Percentiles rank a stretch among this genome's conserved stretches.
Conservation (phyloP, 2,329 filamentous ascomycete genomes). For the Beauveria asiatica region DNA sequence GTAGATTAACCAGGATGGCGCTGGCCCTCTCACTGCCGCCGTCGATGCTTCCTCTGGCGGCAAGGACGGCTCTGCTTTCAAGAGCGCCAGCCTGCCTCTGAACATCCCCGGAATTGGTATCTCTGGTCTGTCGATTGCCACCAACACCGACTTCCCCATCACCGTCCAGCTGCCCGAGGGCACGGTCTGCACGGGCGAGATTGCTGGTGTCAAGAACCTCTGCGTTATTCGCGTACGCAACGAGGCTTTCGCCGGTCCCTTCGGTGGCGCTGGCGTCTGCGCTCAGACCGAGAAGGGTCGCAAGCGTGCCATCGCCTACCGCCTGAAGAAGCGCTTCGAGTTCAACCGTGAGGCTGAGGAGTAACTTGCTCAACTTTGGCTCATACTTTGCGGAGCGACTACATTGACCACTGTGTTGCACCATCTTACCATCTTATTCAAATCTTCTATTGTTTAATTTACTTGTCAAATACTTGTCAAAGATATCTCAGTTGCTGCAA, state of each 20-base stretch:
- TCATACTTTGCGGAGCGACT: background rate
- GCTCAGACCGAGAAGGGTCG: conserved; percentile 44
- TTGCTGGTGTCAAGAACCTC: conserved; percentile 24
- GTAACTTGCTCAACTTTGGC: background rate
- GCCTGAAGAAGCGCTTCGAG: conserved; percentile 9
- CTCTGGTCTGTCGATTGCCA: conserved; percentile 44
- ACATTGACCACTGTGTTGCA: too few relatives aligned
- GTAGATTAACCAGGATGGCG: conserved; percentile 59
- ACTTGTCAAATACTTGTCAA: background rate
- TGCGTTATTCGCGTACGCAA: conserved; percentile 55
- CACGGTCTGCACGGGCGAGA: conserved; percentile 35
- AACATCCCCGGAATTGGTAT: conserved; percentile 48
- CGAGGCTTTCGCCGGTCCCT: conserved; percentile 48
- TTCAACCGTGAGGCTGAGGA: background rate
- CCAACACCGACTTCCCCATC: conserved; percentile 51
- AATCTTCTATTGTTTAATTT: background rate
- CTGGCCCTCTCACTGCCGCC: conserved; percentile 48
- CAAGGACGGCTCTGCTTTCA: conserved; percentile 47
- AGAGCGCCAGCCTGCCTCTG: conserved; percentile 45
- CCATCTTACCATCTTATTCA: background rate
- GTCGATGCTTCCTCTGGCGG: conserved; percentile 53
- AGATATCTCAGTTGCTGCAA: too few relatives aligned
- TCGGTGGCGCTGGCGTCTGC: conserved; percentile 54
- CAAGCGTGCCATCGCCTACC: conserved; percentile 48
- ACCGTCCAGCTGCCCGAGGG: conserved; percentile 52